These are phyloP conservation scores for Talaromyces thailandensis DNA, from an alignment of 495 filamentous ascomycete species.

Conservation along the genomic window DNA sequence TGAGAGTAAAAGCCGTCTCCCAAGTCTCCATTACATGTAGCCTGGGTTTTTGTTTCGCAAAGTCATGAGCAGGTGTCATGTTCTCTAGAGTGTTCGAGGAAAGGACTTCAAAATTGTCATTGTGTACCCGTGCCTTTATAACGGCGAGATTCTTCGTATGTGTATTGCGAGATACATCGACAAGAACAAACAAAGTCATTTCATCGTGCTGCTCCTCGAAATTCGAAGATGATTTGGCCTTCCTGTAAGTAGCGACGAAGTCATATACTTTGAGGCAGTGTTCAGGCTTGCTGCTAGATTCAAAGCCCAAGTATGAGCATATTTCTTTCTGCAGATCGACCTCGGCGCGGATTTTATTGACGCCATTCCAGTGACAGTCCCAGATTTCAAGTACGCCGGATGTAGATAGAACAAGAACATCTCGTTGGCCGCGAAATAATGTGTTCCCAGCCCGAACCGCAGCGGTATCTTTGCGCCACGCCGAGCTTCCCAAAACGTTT, in stretches of 20 bases:
- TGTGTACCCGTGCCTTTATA: slow-evolving; percentile 19
- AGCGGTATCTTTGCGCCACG: slow-evolving; percentile 63
- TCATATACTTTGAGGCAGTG: slow-evolving; percentile 25
- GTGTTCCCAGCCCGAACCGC: slow-evolving; percentile 63
- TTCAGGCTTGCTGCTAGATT: slow-evolving; percentile 11
- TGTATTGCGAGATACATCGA: slow-evolving; percentile 15
- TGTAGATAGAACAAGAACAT: slow-evolving; percentile 66
- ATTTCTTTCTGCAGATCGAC: slow-evolving; percentile 39
- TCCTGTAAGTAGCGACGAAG: slow-evolving; percentile 17
- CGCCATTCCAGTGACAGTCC: slow-evolving; percentile 79
- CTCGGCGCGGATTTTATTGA: slow-evolving; percentile 43
- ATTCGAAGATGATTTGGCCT: slow-evolving; percentile 10
- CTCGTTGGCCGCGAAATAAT: slow-evolving; percentile 69
- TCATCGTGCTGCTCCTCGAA: slow-evolving; percentile 16
- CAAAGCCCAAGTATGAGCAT: slow-evolving; percentile 17
- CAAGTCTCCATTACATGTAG: slow-evolving; percentile 70
- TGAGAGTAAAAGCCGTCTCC: slow-evolving; percentile 73
- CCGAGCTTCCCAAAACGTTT: slow-evolving; percentile 55
- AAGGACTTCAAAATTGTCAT: slow-evolving; percentile 17
- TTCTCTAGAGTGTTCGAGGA: slow-evolving; percentile 21
- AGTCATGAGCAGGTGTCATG: slow-evolving; percentile 12
- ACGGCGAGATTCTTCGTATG: slow-evolving; percentile 19
- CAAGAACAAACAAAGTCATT: slow-evolving; percentile 24
- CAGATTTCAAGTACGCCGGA: slow-evolving; percentile 71
- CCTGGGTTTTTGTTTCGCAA: slow-evolving; percentile 46